Percentiles rank a stretch among this genome's conserved stretches.
These are phyloP conservation scores for Tuber umbilicatum DNA, from an alignment of 495 filamentous ascomycete species.

Conservation along the genomic window DNA sequence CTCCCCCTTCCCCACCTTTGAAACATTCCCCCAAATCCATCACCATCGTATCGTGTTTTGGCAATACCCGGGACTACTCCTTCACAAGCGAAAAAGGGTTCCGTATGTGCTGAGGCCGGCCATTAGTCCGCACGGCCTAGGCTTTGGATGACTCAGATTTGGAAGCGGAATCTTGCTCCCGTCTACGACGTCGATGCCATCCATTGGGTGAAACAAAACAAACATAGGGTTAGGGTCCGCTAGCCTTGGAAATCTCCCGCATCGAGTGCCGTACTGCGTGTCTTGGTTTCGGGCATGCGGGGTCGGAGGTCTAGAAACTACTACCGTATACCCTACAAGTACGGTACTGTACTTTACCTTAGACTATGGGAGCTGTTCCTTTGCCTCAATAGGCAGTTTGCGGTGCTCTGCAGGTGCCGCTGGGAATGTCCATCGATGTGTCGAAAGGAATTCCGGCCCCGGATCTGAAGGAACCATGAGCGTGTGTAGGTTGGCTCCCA, in stretches of 20 bases:
- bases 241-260: not conserved
- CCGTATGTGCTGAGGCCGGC: not conserved
- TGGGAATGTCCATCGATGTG: too few species aligned
- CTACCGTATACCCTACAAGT: not conserved
- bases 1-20: not conserved
- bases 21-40: not conserved
- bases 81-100: not conserved
- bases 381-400: not conserved
- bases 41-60: not conserved
- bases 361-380: not conserved
- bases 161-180: not conserved
- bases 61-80: not conserved
- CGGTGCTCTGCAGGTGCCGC: not conserved
- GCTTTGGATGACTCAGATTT: not conserved
- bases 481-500: not conserved
- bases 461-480: too few species aligned
- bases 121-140: not conserved
- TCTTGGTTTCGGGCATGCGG: not conserved
- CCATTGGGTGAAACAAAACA: not conserved
- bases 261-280: not conserved
- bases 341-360: not conserved
- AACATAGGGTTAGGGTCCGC: conserved; percentile 1
- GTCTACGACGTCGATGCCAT: not conserved
- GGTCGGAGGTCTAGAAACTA: not conserved
- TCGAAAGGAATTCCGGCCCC: too few species aligned